Base-by-base conservation (phyloP, 148 eudicot species). In the Chenopodium formosanum region DNA sequence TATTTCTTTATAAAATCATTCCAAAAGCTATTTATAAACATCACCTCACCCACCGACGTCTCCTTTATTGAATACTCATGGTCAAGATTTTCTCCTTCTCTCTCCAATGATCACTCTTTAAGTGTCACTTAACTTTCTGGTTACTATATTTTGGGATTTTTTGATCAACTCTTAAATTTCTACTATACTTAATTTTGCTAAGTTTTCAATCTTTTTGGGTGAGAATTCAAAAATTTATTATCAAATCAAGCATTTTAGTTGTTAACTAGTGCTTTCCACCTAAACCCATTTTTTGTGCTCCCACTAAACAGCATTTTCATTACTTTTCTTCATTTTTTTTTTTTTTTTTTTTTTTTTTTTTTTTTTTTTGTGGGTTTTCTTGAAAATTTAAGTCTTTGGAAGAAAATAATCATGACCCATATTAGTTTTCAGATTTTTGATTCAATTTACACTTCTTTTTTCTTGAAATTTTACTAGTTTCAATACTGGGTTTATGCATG, bases 191-290 rank as follows among this genome's bases (percentile, higher is more conserved):
- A 52, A 10, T 14, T 73, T 73, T 47, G 58, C 74, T 70, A 40
- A 2, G 10, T 1, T 23, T 74, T 50, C 10, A 74, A 25, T 74
- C 63, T 13, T 25, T 48, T 74, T 25, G 77, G 31, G 63, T 11
- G n/a, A 65, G 52, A 71, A 66, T 81, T 80, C 83, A 80, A 79
- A 60, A 66, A 25, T 79, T 56, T 32, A 63, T 76, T 53, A 81
- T 75, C 66, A 32, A 77, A 81, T 84, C 84, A 85, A 78, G 52
- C 82, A 81, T 65, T 78, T 81, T 44, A 14, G 22, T 14, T 56
- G 62, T 56, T 22, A 50, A 74, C 22, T 25, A 81, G 87, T 85
- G 87, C 78, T 85, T 85, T 85, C 79, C 87, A 85, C 84, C 87
- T 85, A 85, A 78, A 81, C 87, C 84, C 79, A 66, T 78, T 22